Conservation (phyloP, 192 early-diverging fungal species). For the Gorgonomyces haynaldii region DNA sequence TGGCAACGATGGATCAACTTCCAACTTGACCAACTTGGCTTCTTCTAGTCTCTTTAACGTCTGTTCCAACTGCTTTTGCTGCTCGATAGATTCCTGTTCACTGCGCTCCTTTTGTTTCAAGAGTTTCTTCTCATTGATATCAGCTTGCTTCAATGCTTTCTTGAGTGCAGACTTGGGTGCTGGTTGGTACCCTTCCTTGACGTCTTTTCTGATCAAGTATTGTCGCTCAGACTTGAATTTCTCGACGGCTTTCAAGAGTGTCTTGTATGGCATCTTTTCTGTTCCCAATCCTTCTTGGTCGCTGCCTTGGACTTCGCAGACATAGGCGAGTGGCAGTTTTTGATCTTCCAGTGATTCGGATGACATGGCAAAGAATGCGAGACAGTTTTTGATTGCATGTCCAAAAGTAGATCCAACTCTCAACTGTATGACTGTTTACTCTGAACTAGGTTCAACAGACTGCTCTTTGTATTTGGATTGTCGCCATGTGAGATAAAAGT, state of each 20-base stretch:
- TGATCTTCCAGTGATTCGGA: no score
- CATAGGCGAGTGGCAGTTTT: no score
- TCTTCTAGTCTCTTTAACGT: slow-evolving; percentile 66
- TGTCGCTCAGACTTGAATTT: slow-evolving; percentile 23
- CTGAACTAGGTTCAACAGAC: no score
- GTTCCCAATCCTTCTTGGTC: slow-evolving; percentile 72
- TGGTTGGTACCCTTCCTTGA: slow-evolving; percentile 58
- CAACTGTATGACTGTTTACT: no score
- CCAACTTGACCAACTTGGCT: slow-evolving; percentile 43
- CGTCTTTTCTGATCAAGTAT: slow-evolving; percentile 58
- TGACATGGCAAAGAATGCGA: no score
- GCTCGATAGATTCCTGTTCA: slow-evolving; percentile 46
- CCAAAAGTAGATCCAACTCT: no score
- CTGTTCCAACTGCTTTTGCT: slow-evolving; percentile 62
- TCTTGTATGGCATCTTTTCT: slow-evolving; percentile 64
- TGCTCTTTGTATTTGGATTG: no score
- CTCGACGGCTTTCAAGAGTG: slow-evolving; percentile 60
- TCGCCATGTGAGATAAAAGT: no score
- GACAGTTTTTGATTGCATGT: no score
- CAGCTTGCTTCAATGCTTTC: slow-evolving; percentile 78
- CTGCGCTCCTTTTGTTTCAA: slow-evolving; percentile 29
- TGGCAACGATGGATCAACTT: slow-evolving; percentile 69
- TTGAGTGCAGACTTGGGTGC: slow-evolving; percentile 85
- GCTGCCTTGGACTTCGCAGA: slow-evolving; percentile 74
- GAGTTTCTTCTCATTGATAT: slow-evolving; percentile 53